phyloP scores from a whole-genome alignment of 2,329 filamentous ascomycete genomes.

The Aspergillus udagawae region DNA sequence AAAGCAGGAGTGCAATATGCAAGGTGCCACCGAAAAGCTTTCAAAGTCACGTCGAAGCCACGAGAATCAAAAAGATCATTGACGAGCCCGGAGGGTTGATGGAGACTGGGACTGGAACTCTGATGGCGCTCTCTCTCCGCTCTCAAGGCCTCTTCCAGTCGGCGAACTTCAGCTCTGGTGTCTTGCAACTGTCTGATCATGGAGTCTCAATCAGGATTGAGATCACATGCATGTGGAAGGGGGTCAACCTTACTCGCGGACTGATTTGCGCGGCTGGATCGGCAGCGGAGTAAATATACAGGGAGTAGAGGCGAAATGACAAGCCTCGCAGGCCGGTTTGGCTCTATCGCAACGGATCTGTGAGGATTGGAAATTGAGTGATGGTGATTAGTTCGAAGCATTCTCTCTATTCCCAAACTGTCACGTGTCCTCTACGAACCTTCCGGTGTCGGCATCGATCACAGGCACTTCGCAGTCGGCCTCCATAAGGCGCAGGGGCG shows the following conservation, averaged over 20 bases:
- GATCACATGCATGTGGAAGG: neutral
- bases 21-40: slow-evolving; percentile 18
- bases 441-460: slow-evolving; percentile 22
- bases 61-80: slow-evolving; percentile 1
- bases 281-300: slow-evolving; percentile 18
- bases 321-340: slow-evolving; percentile 25
- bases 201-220: neutral
- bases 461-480: slow-evolving; percentile 14
- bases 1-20: slow-evolving; percentile 14
- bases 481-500: too few relatives aligned
- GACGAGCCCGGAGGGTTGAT: neutral
- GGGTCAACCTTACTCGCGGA: slow-evolving; percentile 16
- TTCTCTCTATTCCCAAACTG: neutral
- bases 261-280: slow-evolving; percentile 13
- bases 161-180: neutral
- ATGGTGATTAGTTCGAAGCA: neutral
- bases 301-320: slow-evolving; percentile 15
- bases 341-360: slow-evolving; percentile 25
- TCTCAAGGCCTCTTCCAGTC: neutral
- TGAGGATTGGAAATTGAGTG: neutral
- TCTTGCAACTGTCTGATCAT: slow-evolving; percentile 11
- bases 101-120: neutral
- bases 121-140: neutral
- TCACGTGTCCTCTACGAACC: slow-evolving; percentile 8
- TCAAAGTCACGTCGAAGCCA: neutral